Base-by-base conservation (phyloP, 129 eudicot species). In the Pseudognaphalium luteoalbum region DNA sequence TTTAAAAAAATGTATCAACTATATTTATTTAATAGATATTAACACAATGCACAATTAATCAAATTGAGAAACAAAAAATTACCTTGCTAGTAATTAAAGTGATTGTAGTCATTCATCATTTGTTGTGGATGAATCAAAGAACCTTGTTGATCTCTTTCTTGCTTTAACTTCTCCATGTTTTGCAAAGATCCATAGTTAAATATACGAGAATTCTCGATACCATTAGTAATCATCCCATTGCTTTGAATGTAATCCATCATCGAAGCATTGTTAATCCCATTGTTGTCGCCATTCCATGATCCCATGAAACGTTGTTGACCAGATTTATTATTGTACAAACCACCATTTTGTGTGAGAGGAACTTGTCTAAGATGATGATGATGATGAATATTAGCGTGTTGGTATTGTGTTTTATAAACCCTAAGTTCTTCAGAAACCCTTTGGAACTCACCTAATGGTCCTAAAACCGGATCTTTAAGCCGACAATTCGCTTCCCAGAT, bases 401-500 rank as follows among this genome's bases (percentile, higher is more conserved):
- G 88, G 21, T 77, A 86, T 52, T 84, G 88, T 32, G 56, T 78
- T 76, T 85, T 86, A 71, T 85, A 88, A 66, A 81, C 66, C 76
- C 73, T 84, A 11, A 90, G 88, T 68, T 90, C 98, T 39, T 90
- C 97, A 28, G 12, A 78, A 70, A 93, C 85, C 74, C 81, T 83
- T 74, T 81, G 77, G 28, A 81, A 90, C 73, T 87, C 97, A 61
- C 97, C 97, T 7, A 82, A 90, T 7, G 96, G 90, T 3, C 98
- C 98, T 10, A 85, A 66, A 6, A 93, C 75, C n/a, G 96, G 98
- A 64, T 93, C 98, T 66, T 76, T 85, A 32, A 82, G 87, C 70
- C 97, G 80, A 25, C 97, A 83, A 28, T 79, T 42, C 11, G 98
- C 98, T 78, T 93, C 98, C 98, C 98, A 90, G 1, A 87, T 56